These are phyloP conservation scores for Amaranthus cruentus DNA, from an alignment of 148 eudicot species.

Conservation along the genomic window DNA sequence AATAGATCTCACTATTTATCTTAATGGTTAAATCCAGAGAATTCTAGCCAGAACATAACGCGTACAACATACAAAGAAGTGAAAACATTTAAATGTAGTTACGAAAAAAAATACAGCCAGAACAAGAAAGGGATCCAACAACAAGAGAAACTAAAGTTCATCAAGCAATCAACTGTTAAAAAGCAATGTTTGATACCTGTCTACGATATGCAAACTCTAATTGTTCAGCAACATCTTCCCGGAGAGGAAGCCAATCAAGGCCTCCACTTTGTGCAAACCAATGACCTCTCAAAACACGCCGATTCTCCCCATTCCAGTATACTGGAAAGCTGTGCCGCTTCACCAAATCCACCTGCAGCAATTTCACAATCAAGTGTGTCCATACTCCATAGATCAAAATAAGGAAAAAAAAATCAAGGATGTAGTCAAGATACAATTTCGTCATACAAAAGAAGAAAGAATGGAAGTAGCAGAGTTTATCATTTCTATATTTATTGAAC, in stretches of 20 bases:
- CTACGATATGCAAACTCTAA: constrained; percentile 84
- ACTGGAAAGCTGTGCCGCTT: constrained; percentile 91
- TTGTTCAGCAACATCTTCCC: constrained; percentile 96
- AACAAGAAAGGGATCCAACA: neutral
- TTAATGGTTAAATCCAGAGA: neutral
- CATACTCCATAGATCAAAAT: neutral
- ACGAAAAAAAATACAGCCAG: neutral
- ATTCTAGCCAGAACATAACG: neutral
- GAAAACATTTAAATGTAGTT: neutral
- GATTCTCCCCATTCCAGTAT: constrained; percentile 89
- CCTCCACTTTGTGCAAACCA: constrained; percentile 96
- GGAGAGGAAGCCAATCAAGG: constrained; percentile 94
- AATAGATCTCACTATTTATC: neutral
- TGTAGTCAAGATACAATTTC: neutral
- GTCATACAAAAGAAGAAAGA: neutral
- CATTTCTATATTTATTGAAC: neutral
- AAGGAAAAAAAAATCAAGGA: neutral
- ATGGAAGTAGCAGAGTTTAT: neutral
- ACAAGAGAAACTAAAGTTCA: neutral
- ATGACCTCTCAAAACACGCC: constrained; percentile 95
- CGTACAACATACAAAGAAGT: neutral
- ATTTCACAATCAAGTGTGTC: neutral
- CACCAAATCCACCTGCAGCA: constrained; percentile 78
- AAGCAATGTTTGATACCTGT: constrained; percentile 38
- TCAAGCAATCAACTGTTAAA: neutral